Evolutionary conservation across 225 moss, liverwort and hornwort genomes (phyloP).

Genomic region (Lunularia cruciata): DNA sequence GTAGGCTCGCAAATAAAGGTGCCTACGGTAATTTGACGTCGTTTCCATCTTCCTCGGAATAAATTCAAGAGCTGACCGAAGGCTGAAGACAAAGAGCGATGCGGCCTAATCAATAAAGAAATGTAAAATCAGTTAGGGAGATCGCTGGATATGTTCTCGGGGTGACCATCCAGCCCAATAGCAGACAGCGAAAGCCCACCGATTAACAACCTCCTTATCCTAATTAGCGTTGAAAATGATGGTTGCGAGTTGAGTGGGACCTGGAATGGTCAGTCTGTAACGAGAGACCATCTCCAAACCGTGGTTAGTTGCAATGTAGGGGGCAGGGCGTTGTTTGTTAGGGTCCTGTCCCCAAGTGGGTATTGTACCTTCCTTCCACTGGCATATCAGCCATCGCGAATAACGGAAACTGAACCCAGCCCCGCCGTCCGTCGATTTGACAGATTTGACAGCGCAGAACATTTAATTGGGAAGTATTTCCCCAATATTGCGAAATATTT

Average conservation of each 20-base stretch:
- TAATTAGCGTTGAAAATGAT: not conserved
- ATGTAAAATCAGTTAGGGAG: too few relatives aligned
- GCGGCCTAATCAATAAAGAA: too few relatives aligned
- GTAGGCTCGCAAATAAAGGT: too few relatives aligned
- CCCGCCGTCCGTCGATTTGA: not conserved
- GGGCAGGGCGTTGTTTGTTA: not conserved
- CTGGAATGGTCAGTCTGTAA: too few relatives aligned
- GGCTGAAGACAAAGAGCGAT: too few relatives aligned
- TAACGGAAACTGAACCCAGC: constrained; percentile 16
- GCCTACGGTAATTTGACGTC: too few relatives aligned
- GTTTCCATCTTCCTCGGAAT: too few relatives aligned
- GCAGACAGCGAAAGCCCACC: not conserved
- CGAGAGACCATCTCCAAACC: not conserved
- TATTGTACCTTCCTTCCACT: not conserved
- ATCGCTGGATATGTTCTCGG: constrained; percentile 1
- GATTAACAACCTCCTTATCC: constrained; percentile 2
- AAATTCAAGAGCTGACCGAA: too few relatives aligned
- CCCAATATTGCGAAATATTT: too few relatives aligned
- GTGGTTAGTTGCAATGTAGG: not conserved
- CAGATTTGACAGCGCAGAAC: not conserved
- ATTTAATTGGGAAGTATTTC: not conserved
- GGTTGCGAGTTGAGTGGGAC: too few relatives aligned
- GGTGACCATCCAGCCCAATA: not conserved
- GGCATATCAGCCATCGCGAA: not conserved
- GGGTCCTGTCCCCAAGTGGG: not conserved